Evolutionary conservation across 2,329 filamentous ascomycete genomes (phyloP), one percentile per base, ranked within the genome.

Genomic region (Alternaria sp.): DNA sequence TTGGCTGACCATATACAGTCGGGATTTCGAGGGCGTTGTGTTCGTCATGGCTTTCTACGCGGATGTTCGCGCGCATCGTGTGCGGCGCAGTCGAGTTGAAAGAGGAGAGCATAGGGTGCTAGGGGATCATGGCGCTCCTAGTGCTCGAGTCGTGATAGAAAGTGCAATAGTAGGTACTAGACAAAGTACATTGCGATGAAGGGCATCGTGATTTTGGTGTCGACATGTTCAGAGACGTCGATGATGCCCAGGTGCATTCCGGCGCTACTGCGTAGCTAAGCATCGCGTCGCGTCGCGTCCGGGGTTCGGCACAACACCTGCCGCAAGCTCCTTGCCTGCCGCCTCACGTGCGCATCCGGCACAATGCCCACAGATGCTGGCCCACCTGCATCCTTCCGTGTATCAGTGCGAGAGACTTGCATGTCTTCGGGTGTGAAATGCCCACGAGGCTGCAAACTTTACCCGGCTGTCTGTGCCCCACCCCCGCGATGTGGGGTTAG

Each of bases 401-500:
- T 9, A 47, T 50, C 46, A 44, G 36, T 21, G 36, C 21, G 36
- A 23, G 25, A 54, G 21, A 15, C 23, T 46, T 25, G 54, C 25
- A 44, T 17, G 28, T 46, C 30, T 45, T 32, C 21, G 40, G 30
- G 30, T 30, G 17, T 15, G 26, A 23, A 28, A 44, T 19, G 21
- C n/a, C 30, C 23, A 19, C 40, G 12, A 54, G 57, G 56, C 49
- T 47, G 55, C 58, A 66, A 70, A 58, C 40, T 47, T 71, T 72
- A 73, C 66, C 73, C 72, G 72, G 60, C 30, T 17, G 26, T 51
- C 57, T 23, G 52, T 68, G 73, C 74, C 73, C 74, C 74, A 76
- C 73, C 69, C 65, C 58, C 57, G 56, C 45, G n/a, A 66, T 76
- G 74, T 76, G 74, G 73, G 73, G 74, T 72, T 59, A 23, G 9